These are phyloP conservation scores for Passiflora organensis DNA, from an alignment of 345 rosid genomes.

Conservation along the genomic window DNA sequence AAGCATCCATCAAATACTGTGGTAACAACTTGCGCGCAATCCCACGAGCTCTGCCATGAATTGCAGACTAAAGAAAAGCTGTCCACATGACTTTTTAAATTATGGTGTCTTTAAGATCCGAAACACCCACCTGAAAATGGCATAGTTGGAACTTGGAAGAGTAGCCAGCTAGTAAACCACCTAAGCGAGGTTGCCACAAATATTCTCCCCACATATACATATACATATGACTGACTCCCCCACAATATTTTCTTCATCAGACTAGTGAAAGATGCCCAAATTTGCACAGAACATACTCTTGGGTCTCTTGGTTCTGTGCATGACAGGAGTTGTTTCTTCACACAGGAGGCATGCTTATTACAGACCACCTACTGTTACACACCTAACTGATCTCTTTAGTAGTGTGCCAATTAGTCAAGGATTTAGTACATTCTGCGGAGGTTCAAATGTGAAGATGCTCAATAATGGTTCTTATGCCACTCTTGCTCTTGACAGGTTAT, in stretches of 20 bases:
- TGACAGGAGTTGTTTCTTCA: slow-evolving; percentile 41
- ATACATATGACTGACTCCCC: slow-evolving; percentile 7
- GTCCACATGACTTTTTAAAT: slow-evolving; percentile 24
- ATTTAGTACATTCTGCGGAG: slow-evolving; percentile 47
- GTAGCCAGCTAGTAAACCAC: slow-evolving; percentile 41
- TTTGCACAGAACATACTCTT: slow-evolving; percentile 17
- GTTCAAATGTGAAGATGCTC: slow-evolving; percentile 41
- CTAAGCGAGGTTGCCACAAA: slow-evolving; percentile 21
- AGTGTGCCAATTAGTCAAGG: slow-evolving; percentile 44
- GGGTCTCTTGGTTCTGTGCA: slow-evolving; percentile 33
- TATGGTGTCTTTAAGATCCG: slow-evolving; percentile 16
- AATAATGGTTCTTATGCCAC: slow-evolving; percentile 54
- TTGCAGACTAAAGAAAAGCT: slow-evolving; percentile 9
- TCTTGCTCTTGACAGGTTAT: slow-evolving; percentile 63
- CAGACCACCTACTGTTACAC: slow-evolving; percentile 50
- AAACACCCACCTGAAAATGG: slow-evolving; percentile 9
- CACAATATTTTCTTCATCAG: neutral
- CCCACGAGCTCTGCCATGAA: slow-evolving; percentile 23
- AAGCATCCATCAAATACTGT: slow-evolving; percentile 5
- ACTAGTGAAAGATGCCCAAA: slow-evolving; percentile 11
- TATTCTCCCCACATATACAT: slow-evolving; percentile 10
- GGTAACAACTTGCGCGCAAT: slow-evolving; percentile 14
- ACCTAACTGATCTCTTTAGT: slow-evolving; percentile 54
- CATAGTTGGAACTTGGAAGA: slow-evolving; percentile 12
- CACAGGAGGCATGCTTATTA: slow-evolving; percentile 47